These are phyloP conservation scores for Mycena epipterygia DNA, from an alignment of 768 basidiomycete species.

Conservation along the genomic window DNA sequence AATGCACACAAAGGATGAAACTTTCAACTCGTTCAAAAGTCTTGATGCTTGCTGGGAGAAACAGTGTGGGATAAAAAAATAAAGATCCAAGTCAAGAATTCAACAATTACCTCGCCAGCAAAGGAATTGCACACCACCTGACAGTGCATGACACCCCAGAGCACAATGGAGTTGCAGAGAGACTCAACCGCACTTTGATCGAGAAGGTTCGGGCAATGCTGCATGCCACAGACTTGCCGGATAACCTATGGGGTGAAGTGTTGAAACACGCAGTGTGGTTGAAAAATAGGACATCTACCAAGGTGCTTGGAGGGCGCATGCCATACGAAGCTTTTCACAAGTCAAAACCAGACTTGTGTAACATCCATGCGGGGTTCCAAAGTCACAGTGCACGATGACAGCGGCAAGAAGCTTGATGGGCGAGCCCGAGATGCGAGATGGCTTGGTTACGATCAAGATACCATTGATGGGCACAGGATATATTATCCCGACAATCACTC, in stretches of 20 bases:
- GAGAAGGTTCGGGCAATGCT: no score
- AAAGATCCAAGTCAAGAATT: conserved; percentile 30
- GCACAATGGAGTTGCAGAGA: no score
- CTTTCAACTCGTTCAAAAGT: conserved; percentile 40
- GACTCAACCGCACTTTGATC: no score
- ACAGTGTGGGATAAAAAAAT: conserved; percentile 46
- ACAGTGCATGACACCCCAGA: no score
- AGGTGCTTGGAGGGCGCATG: conserved; percentile 33
- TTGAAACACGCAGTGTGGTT: conserved; percentile 42
- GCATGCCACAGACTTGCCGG: conserved; percentile 35
- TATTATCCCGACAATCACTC: conserved; percentile 27
- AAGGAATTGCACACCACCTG: no score
- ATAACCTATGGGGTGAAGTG: conserved; percentile 50
- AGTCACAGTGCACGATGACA: no score
- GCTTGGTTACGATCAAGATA: no score
- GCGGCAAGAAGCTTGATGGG: no score
- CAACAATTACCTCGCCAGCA: conserved; percentile 31
- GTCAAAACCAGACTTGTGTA: no score
- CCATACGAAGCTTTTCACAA: conserved; percentile 38
- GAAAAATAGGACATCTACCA: conserved; percentile 43
- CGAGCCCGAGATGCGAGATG: no score
- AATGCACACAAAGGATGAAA: conserved; percentile 46
- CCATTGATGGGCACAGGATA: no score
- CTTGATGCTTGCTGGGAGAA: conserved; percentile 39
- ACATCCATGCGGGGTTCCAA: no score